Percentiles rank a stretch among this genome's conserved stretches.
These are phyloP conservation scores for Globisporangium parvum DNA, from an alignment of 352 stramenopile species.

Conservation along the genomic window DNA sequence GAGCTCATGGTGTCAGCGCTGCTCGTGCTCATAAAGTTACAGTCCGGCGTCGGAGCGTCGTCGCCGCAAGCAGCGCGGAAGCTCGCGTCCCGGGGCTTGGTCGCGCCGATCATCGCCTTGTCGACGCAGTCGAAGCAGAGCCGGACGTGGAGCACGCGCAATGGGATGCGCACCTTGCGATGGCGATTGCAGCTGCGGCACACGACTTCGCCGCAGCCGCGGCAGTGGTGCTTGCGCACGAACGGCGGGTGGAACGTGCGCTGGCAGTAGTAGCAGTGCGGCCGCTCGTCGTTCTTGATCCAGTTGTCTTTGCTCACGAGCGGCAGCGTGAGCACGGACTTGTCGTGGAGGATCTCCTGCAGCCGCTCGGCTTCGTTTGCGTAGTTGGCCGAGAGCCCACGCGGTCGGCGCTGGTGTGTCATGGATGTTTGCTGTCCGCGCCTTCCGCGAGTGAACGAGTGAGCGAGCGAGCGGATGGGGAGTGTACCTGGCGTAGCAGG, in stretches of 20 bases:
- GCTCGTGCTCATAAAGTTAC: conserved; percentile 17
- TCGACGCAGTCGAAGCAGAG: conserved; percentile 81
- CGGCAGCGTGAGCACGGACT: conserved; percentile 37
- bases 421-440: not conserved
- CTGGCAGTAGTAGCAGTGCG: conserved; percentile 76
- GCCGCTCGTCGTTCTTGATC: conserved; percentile 60
- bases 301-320: conserved; percentile 65
- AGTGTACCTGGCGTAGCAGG: conserved; percentile 9
- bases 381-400: conserved; percentile 45
- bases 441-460: not conserved
- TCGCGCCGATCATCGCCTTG: conserved; percentile 40
- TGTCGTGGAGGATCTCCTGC: conserved; percentile 52
- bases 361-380: conserved; percentile 49
- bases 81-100: conserved; percentile 9
- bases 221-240: conserved; percentile 73
- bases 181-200: conserved; percentile 69
- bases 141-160: conserved; percentile 26
- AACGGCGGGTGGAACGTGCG: conserved; percentile 67
- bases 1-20: conserved; percentile 25
- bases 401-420: conserved; percentile 29
- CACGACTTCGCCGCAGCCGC: conserved; percentile 71
- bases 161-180: conserved; percentile 37
- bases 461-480: not conserved
- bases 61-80: conserved; percentile 4
- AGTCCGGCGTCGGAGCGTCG: conserved; percentile 10